These are phyloP conservation scores for Adansonia madagascariensis DNA, from an alignment of 441 rosid genomes.

Conservation along the genomic window DNA sequence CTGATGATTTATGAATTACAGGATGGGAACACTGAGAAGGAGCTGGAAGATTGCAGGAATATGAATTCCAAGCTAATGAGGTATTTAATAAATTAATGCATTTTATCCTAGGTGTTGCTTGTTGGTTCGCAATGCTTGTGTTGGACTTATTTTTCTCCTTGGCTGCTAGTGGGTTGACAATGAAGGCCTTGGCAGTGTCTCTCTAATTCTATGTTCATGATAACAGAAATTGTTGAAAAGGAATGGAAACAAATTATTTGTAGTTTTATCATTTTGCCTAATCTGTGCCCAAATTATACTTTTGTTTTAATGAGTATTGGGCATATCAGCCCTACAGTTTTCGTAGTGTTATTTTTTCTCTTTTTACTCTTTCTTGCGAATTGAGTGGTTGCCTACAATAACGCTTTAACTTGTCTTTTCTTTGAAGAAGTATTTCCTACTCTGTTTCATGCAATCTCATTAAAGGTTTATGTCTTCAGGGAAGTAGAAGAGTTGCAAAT, in stretches of 20 bases:
- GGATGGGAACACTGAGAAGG: slow-evolving; percentile 57
- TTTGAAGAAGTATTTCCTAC: slow-evolving; percentile 18
- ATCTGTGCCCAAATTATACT: background rate
- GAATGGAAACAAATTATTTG: slow-evolving; percentile 13
- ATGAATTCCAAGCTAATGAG: slow-evolving; percentile 71
- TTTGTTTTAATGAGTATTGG: background rate
- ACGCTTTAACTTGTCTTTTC: background rate
- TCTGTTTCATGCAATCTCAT: slow-evolving; percentile 18
- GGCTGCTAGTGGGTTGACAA: slow-evolving; percentile 15
- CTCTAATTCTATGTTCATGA: background rate
- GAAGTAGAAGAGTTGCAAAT: slow-evolving; percentile 66
- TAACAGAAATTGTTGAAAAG: background rate
- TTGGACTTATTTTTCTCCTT: slow-evolving; percentile 14
- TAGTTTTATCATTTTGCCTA: slow-evolving; percentile 10
- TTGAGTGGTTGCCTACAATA: background rate
- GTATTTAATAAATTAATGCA: slow-evolving; percentile 42
- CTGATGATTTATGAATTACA: slow-evolving; percentile 33
- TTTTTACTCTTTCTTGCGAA: slow-evolving; percentile 10
- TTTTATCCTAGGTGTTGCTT: slow-evolving; percentile 24
- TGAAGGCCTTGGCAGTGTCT: slow-evolving; percentile 7
- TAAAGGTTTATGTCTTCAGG: slow-evolving; percentile 48
- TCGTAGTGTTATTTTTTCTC: background rate
- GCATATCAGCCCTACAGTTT: slow-evolving; percentile 10
- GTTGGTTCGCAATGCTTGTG: slow-evolving; percentile 1
- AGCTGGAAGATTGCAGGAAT: slow-evolving; percentile 71